These are phyloP conservation scores for maize (Zea mays) DNA, from an alignment of 176 grass and related monocot genomes.

Conservation along the genomic window Zm-B73-REFERENCE-NAM-5.0 NC_050097.1:12512501-12513000, in stretches of 20 bases:
- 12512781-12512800: constrained; percentile 48
- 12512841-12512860: constrained; percentile 43
- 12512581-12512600: no score
- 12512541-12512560: no score
- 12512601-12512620: no score
- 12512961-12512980: constrained; percentile 54
- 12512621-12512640: no score
- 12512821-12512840: constrained; percentile 36
- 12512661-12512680: not conserved
- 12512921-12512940: constrained; percentile 48
- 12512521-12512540: no score
- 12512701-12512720: not conserved
- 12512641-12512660: no score
- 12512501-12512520: no score
- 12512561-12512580: no score
- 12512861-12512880: constrained; percentile 34
- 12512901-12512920: constrained; percentile 53
- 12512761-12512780: constrained; percentile 19
- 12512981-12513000: constrained; percentile 45
- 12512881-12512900: constrained; percentile 44
- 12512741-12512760: constrained; percentile 11
- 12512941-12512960: constrained; percentile 46
- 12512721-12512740: not conserved
- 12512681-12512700: not conserved
- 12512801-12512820: constrained; percentile 36